A percentile compares a stretch with the other conserved stretches of the same genome.
Conservation (phyloP, 2,329 filamentous ascomycete species). For the Falciphora oryzae region DNA sequence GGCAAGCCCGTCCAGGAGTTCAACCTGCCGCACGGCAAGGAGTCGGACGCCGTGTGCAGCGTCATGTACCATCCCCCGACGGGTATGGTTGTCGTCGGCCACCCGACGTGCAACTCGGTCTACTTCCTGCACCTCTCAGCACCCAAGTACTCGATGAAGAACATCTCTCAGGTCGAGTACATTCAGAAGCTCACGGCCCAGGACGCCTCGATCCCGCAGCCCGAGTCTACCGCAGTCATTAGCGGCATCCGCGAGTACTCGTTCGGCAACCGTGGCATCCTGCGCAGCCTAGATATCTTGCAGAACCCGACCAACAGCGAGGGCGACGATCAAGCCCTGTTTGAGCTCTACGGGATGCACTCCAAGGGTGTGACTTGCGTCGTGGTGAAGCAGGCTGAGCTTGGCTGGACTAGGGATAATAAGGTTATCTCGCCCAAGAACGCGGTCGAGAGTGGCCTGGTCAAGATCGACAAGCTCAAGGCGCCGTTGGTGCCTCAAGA, state of each 20-base stretch:
- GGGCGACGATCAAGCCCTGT: constrained; percentile 67
- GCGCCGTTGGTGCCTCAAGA: constrained; percentile 34
- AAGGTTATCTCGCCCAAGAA: constrained; percentile 77
- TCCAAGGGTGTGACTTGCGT: constrained; percentile 93
- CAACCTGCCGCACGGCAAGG: constrained; percentile 90
- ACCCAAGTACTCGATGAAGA: constrained; percentile 80
- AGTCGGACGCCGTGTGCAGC: constrained; percentile 96
- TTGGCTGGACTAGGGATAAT: constrained; percentile 88
- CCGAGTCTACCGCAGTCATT: constrained; percentile 94
- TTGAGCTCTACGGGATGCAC: constrained; percentile 96
- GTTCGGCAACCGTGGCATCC: constrained; percentile 75
- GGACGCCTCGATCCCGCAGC: constrained; percentile 68
- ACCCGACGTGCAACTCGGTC: constrained; percentile 93
- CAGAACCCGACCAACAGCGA: constrained; percentile 60
- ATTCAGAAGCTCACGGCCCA: constrained; percentile 71
- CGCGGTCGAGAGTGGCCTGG: constrained; percentile 66
- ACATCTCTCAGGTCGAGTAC: constrained; percentile 82
- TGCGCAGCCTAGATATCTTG: constrained; percentile 87
- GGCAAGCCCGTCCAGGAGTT: constrained; percentile 96
- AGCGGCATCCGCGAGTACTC: constrained; percentile 95
- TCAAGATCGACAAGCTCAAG: constrained; percentile 68
- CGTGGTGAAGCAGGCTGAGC: constrained; percentile 77
- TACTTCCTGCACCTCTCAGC: constrained; percentile 96
- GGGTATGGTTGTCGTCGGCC: constrained; percentile 89
- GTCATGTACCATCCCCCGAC: constrained; percentile 89